Conservation (phyloP, 768 basidiomycete genomes). For the Agrocybe pediades region DNA sequence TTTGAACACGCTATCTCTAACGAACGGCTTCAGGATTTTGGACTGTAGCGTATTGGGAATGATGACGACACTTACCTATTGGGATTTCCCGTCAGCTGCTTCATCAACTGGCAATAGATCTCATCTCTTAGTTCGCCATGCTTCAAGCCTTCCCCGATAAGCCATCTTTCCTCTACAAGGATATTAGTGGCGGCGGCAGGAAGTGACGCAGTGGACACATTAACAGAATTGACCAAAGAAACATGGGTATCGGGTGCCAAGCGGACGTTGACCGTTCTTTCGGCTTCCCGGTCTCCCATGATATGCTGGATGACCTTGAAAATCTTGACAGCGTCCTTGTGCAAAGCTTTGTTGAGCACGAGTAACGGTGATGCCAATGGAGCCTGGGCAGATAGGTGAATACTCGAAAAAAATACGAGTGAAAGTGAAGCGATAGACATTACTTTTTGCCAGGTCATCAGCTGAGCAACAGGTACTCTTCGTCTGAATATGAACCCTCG, state of each 20-base stretch:
- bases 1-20: constrained; percentile 81
- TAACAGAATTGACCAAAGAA: constrained; percentile 45
- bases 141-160: constrained; percentile 75
- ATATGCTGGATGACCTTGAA: constrained; percentile 92
- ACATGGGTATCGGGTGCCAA: constrained; percentile 43
- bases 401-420: background rate
- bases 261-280: constrained; percentile 55
- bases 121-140: constrained; percentile 90
- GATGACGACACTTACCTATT: constrained; percentile 64
- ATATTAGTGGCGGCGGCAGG: constrained; percentile 37
- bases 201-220: constrained; percentile 49
- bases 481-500: constrained; percentile 86
- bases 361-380: constrained; percentile 78
- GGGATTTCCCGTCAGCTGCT: constrained; percentile 85
- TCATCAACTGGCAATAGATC: constrained; percentile 91
- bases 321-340: constrained; percentile 77
- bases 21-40: background rate
- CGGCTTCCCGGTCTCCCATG: constrained; percentile 90
- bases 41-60: too few species aligned
- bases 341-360: constrained; percentile 61
- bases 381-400: constrained; percentile 33
- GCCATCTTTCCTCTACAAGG: constrained; percentile 86
- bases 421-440: background rate
- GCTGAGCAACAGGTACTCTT: constrained; percentile 77
- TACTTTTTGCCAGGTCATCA: constrained; percentile 93